Percentiles rank a stretch among this genome's conserved stretches.
Evolutionary conservation across 345 rosid genomes (phyloP).

Genomic region (Hirschfeldia incana): DNA sequence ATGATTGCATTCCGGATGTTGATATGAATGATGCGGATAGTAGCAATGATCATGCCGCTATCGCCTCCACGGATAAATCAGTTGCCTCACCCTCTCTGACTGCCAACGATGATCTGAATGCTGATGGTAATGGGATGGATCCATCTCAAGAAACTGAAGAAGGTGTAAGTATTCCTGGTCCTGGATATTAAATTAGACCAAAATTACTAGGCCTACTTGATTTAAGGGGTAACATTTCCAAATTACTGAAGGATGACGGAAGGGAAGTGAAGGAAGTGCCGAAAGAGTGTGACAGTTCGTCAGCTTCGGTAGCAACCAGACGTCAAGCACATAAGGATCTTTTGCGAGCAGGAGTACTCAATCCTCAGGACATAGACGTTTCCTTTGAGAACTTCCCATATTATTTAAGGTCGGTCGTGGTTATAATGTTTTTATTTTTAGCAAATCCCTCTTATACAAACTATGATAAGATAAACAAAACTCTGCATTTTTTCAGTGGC

Average conservation of each 20-base stretch:
- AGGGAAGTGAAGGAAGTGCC: slow-evolving; percentile 51
- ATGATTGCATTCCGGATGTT: slow-evolving; percentile 53
- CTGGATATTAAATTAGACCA: slow-evolving; percentile 62
- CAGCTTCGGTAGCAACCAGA: slow-evolving; percentile 49
- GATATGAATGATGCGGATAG: slow-evolving; percentile 65
- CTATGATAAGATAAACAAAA: slow-evolving; percentile 5
- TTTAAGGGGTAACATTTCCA: slow-evolving; percentile 56
- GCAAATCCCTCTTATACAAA: background rate
- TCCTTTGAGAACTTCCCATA: slow-evolving; percentile 85
- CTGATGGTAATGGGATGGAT: slow-evolving; percentile 55
- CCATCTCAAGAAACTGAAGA: slow-evolving; percentile 52
- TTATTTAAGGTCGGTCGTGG: slow-evolving; percentile 64
- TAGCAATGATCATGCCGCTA: slow-evolving; percentile 54
- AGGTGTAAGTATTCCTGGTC: slow-evolving; percentile 53
- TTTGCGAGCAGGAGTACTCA: slow-evolving; percentile 62
- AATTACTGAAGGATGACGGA: slow-evolving; percentile 56
- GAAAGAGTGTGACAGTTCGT: slow-evolving; percentile 50
- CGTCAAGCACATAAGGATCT: slow-evolving; percentile 70
- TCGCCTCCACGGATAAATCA: slow-evolving; percentile 43
- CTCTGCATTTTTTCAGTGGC: slow-evolving; percentile 52
- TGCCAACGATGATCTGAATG: slow-evolving; percentile 51
- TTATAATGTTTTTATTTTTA: background rate
- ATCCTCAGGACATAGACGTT: slow-evolving; percentile 66
- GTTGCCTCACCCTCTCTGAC: slow-evolving; percentile 41
- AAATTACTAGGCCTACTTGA: slow-evolving; percentile 65